These are phyloP conservation scores for Erodium texanum DNA, from an alignment of 441 rosid genomes.

Conservation along the genomic window DNA sequence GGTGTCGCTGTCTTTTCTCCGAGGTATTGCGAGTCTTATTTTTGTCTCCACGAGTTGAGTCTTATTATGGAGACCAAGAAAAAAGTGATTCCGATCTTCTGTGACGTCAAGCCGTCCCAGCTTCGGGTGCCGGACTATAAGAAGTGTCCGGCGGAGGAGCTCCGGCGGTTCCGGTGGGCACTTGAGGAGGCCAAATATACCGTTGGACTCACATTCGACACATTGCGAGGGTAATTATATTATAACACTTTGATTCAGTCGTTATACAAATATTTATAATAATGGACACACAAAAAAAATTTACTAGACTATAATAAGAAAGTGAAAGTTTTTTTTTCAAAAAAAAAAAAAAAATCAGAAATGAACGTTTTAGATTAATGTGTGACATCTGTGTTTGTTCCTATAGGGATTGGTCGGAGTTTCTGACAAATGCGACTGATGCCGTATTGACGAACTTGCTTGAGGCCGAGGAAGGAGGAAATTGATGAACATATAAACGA, in stretches of 20 bases:
- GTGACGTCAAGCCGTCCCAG: constrained; percentile 62
- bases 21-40: constrained; percentile 52
- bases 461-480: constrained; percentile 34
- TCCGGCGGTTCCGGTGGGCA: constrained; percentile 37
- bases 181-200: constrained; percentile 56
- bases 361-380: no score
- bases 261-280: background rate
- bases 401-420: constrained; percentile 72
- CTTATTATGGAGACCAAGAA: constrained; percentile 56
- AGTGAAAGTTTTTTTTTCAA: no score
- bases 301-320: no score
- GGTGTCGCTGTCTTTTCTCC: constrained; percentile 76
- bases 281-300: no score
- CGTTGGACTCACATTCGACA: constrained; percentile 68
- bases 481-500: background rate
- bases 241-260: background rate
- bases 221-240: constrained; percentile 41
- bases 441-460: constrained; percentile 52
- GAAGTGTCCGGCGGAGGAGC: constrained; percentile 23
- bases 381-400: no score
- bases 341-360: no score
- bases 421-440: constrained; percentile 48
- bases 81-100: constrained; percentile 68
- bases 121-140: constrained; percentile 38
- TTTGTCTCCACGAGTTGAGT: constrained; percentile 70